phyloP scores from a whole-genome alignment of 176 grass and related monocot genomes.

The Lolium rigidum region DNA sequence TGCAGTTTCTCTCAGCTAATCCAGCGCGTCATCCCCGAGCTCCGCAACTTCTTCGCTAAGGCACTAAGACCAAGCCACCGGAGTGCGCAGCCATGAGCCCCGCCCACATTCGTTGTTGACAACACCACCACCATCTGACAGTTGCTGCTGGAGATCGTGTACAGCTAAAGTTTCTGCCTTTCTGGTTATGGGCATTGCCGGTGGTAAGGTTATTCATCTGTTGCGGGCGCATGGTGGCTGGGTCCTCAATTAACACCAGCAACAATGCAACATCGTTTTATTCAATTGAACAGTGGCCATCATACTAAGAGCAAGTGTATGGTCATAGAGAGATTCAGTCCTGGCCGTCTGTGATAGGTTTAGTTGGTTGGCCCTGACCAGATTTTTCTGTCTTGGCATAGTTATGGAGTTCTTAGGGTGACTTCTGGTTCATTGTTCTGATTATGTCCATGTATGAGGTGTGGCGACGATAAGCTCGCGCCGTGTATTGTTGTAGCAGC shows the following conservation, averaged over 20 bases:
- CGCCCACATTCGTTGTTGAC: constrained; percentile 52
- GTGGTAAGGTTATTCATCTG: constrained; percentile 51
- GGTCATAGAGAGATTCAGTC: constrained; percentile 27
- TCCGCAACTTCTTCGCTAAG: constrained; percentile 79
- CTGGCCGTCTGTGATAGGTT: constrained; percentile 43
- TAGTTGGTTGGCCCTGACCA: constrained; percentile 34
- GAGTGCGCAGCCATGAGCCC: constrained; percentile 34
- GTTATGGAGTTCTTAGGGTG: constrained; percentile 19
- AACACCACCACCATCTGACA: constrained; percentile 61
- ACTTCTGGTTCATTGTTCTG: constrained; percentile 21
- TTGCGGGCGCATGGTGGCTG: constrained; percentile 45
- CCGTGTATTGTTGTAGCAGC: constrained; percentile 17
- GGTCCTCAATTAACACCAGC: constrained; percentile 38
- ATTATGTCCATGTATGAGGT: background rate
- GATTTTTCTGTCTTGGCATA: constrained; percentile 24
- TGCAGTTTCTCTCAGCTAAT: constrained; percentile 78
- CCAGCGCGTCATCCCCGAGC: constrained; percentile 88
- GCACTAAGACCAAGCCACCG: constrained; percentile 69
- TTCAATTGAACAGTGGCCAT: constrained; percentile 33
- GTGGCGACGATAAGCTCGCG: constrained; percentile 19
- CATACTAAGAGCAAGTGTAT: constrained; percentile 28
- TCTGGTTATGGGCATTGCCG: constrained; percentile 48
- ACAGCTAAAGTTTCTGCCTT: constrained; percentile 78
- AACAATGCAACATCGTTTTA: constrained; percentile 41
- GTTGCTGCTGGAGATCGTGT: constrained; percentile 68